These are phyloP conservation scores for Nidula microcarpa DNA, from an alignment of 768 basidiomycete genomes.

Conservation along the genomic window DNA sequence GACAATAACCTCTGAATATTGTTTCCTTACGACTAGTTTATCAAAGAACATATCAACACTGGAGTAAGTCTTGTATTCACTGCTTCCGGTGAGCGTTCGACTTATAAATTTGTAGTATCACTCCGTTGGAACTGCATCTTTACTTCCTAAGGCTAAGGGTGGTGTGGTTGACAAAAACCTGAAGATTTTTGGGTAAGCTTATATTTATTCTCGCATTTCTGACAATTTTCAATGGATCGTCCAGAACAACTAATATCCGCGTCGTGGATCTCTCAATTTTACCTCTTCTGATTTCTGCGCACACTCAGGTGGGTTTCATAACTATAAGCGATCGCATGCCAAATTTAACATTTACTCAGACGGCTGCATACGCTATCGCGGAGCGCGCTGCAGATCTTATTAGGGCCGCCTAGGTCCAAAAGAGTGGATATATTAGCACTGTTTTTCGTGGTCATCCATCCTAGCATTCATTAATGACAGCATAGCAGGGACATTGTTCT, in stretches of 20 bases:
- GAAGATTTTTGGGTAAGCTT: conserved; percentile 18
- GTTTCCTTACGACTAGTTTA: conserved; percentile 8
- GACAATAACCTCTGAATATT: background rate
- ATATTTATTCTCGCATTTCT: background rate
- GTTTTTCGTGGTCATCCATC: too few relatives aligned
- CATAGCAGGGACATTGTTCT: too few relatives aligned
- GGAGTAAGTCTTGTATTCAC: conserved; percentile 10
- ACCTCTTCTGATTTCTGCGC: conserved; percentile 34
- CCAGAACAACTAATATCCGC: conserved; percentile 41
- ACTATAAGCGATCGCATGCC: background rate
- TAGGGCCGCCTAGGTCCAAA: background rate
- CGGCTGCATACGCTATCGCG: conserved; percentile 19
- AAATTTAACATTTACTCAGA: conserved; percentile 2
- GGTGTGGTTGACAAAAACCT: conserved; percentile 17
- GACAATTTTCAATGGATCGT: conserved; percentile 9
- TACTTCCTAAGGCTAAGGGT: conserved; percentile 26
- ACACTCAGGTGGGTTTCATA: conserved; percentile 20
- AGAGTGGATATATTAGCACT: too few relatives aligned
- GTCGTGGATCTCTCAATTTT: conserved; percentile 42
- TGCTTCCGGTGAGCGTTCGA: too few relatives aligned
- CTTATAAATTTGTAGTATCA: conserved; percentile 16
- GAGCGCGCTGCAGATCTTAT: conserved; percentile 18
- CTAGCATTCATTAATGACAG: too few relatives aligned
- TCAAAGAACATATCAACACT: conserved; percentile 15
- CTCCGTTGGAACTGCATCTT: conserved; percentile 32